Evolutionary conservation across 2,329 filamentous ascomycete genomes (phyloP), one percentile per base, ranked within the genome.

Genomic region (Trichothecium roseum): DNA sequence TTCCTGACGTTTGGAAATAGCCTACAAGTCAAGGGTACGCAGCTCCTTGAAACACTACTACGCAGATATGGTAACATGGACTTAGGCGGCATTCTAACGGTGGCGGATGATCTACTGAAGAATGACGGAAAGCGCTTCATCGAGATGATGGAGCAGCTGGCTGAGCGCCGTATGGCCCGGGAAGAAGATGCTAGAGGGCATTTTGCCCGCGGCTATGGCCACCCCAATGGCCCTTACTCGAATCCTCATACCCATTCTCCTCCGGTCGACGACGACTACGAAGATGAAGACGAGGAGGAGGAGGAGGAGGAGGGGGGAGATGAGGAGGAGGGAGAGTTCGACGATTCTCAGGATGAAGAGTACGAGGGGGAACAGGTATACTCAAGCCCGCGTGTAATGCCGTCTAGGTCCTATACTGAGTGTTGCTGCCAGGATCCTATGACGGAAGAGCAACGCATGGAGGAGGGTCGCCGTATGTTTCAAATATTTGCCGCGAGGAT

Each of bases 41-140:
- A 63, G 48, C 59, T 63, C 49, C 56, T 61, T 55, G 57, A 63
- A 52, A 59, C 53, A 54, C 54, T 60, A 49, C 54, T 61, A 44
- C 53, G 46, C 56, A 55, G 52, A 56, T 56, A 61, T 64, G 61
- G 59, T 64, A 63, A 63, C 60, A 59, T 60, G 57, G 58, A 60
- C 52, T 60, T 73, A 86, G 88, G 91, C 68, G 93, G 91, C 56
- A 95, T 98, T 61, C 78, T 98, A 57, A 98, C 91, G 46, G 91
- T 98, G 54, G 91, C 91, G 58, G 91, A 98, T 68, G 91, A 98
- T 63, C 72, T 98, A 45, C 74, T 98, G 44, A 96, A 96, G 62
- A 98, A 98, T 62, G 91, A 98, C 60, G 91, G 91, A 52, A 94
- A 94, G 62, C 94, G 94, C 55, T 98, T 98, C 65, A 98, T 98